Percentiles rank a stretch among this genome's conserved stretches.
Conservation (phyloP, 2,329 filamentous ascomycete genomes). For the Colletotrichum cordylinicola region DNA sequence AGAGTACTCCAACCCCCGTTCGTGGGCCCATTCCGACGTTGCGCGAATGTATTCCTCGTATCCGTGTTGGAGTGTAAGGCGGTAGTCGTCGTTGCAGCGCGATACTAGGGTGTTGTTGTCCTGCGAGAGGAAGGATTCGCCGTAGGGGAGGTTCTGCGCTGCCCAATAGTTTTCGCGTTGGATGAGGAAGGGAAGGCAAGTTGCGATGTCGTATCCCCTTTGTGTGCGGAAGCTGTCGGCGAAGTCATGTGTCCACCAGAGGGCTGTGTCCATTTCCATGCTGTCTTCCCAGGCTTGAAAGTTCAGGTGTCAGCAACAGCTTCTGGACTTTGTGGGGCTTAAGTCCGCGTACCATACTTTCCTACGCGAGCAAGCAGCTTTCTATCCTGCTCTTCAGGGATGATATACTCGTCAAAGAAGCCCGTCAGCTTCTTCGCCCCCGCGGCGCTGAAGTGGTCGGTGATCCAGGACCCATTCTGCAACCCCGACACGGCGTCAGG, state of each 20-base stretch:
- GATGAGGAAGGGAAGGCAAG: slow-evolving; percentile 28
- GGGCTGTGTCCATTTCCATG: slow-evolving; percentile 28
- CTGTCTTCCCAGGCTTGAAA: slow-evolving; percentile 30
- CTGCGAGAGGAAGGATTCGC: slow-evolving; percentile 24
- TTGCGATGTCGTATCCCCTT: slow-evolving; percentile 23
- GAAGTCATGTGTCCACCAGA: slow-evolving; percentile 29
- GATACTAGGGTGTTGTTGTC: slow-evolving; percentile 2
- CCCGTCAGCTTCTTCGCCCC: slow-evolving; percentile 28
- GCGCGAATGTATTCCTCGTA: slow-evolving; percentile 24
- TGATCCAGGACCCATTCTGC: slow-evolving; percentile 29
- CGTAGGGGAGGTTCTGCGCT: slow-evolving; percentile 24
- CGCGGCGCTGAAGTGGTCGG: slow-evolving; percentile 29
- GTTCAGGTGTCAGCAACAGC: neutral
- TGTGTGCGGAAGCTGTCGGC: slow-evolving; percentile 13
- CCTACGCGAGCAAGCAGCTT: slow-evolving; percentile 21
- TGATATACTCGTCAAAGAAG: slow-evolving; percentile 29
- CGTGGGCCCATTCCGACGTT: slow-evolving; percentile 20
- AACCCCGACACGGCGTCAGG: slow-evolving; percentile 7
- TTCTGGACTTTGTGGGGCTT: neutral
- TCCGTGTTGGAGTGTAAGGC: slow-evolving; percentile 8
- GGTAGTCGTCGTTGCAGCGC: slow-evolving; percentile 27
- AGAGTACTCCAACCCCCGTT: slow-evolving; percentile 23
- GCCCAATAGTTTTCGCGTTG: slow-evolving; percentile 25
- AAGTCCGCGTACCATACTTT: slow-evolving; percentile 24
- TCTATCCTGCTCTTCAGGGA: slow-evolving; percentile 20